Base-by-base conservation (phyloP, 2,329 filamentous ascomycete species). In the Neonectria faginata region DNA sequence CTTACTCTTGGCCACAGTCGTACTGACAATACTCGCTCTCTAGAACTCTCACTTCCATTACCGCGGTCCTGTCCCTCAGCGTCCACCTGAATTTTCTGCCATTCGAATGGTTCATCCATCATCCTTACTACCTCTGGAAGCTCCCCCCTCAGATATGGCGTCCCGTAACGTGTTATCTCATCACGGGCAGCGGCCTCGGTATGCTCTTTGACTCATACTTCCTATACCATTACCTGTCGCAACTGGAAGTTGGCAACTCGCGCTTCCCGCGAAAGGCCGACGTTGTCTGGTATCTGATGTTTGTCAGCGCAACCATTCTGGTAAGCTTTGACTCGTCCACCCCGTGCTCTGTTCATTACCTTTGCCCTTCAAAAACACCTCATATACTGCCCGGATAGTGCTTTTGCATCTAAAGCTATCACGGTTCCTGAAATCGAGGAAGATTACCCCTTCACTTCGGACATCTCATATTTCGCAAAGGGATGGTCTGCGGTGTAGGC, bases 351-450 rank as follows among this genome's bases (percentile, higher is more conserved):
- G 62, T 64, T 56, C 51, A 55, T 65, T 69, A 25, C 25, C 25
- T 61, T 64, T 54, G 52, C 25, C 52, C 48, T 59, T 54, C 57
- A 67, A 63, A 31, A 78, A 22, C 82, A 60, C 80, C 85, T 87
- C 85, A 83, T 83, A 85, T 89, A 92, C 91, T 93, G 91, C 91
- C 90, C 91, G 91, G 86, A 88, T 90, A 92, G 90, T 84, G 84
- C 76, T 75, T 39, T 68, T 79, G 81, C 86, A 81, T 79, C 79
- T 75, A 86, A 90, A 88, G 84, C 90, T 92, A 90, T 90, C 86
- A 84, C 90, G 91, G 90, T 93, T 93, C 91, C 91, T 93, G 90
- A 83, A 92, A 89, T 81, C 84, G 91, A 93, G 91, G 91, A 85
- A 93, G 90, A 93, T 88, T 83, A 87, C 89, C 90, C 89, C 86